Evolutionary conservation across 177 flowering plant species (phyloP), one percentile per base, ranked within the genome.

Genomic region (Vitis hybrid): DNA sequence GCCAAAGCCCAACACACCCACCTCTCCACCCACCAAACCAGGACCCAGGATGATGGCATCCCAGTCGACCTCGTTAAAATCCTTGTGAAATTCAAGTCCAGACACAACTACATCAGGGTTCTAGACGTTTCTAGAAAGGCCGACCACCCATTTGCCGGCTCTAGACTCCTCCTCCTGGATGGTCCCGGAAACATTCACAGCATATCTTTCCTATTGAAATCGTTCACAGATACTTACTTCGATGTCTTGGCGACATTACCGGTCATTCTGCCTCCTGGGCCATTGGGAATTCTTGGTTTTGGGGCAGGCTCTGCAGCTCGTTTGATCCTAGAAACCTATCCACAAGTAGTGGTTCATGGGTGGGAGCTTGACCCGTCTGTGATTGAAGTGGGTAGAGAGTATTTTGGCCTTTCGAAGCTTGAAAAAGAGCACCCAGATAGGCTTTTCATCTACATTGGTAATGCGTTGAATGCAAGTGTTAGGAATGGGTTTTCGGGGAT

Each of bases 321-420:
- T 13, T 45, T 88, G 61, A 71, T 93, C 4, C 80, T 94, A 17
- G 82, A 87, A 19, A 56, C 84, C 14, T 90, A 90, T 78, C 93
- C 93, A 0, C 69, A 80, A 15, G 75, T 61, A 3, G 81, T 72
- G 14, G 69, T 94, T 49, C 91, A 87, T 39, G 97, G 97, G 14
- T 94, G 92, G 91, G 97, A 94, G 86, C 80, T 94, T 55, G 98
- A 94, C 79, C 89, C 94, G 0, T 78, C 87, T 49, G 98, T 94
- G 14, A 72, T 94, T 45, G 77, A 81, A 11, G 95, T 93, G 6
- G 95, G 86, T n/a, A 81, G 97, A 67, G 89, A 90, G 84, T 92
- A 56, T 77, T 94, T 94, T 58, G 88, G 83, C 21, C 88, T 94
- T 17, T 68, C 76, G 18, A 82, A 81, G 80, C 89, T 91, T 11